Percentiles rank a stretch among this genome's conserved stretches.
These are phyloP conservation scores for Chenopodium quinoa DNA, from an alignment of 148 eudicot genomes.

Conservation along the genomic window DNA sequence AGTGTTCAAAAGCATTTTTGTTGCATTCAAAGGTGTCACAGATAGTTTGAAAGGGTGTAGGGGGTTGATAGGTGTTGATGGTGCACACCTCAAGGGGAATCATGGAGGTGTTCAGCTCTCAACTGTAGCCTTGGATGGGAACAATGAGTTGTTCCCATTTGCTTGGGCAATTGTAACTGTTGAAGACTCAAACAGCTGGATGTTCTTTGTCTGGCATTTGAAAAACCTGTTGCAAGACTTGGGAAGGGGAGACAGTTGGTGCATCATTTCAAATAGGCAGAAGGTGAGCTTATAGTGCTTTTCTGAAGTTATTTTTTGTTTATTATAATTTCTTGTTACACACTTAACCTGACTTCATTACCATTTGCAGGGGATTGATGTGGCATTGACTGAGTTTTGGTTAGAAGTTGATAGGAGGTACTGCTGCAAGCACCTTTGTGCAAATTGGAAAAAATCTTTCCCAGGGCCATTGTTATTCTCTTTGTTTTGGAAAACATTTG, in stretches of 20 bases:
- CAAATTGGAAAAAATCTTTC: background rate
- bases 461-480: background rate
- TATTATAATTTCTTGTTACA: too few species aligned
- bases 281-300: background rate
- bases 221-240: background rate
- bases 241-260: background rate
- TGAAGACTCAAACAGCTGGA: background rate
- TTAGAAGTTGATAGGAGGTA: background rate
- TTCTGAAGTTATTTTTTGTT: background rate
- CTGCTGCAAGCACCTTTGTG: background rate
- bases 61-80: too few species aligned
- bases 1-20: too few species aligned
- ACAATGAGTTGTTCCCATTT: background rate
- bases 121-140: background rate
- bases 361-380: background rate
- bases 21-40: too few species aligned
- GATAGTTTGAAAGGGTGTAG: too few species aligned
- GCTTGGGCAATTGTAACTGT: background rate
- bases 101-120: background rate
- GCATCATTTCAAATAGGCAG: background rate
- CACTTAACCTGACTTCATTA: too few species aligned
- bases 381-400: background rate
- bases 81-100: too few species aligned
- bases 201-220: background rate
- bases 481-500: background rate